Conservation (phyloP, 1,284 basidiomycete species). For the Heterobasidion occidentale region DNA sequence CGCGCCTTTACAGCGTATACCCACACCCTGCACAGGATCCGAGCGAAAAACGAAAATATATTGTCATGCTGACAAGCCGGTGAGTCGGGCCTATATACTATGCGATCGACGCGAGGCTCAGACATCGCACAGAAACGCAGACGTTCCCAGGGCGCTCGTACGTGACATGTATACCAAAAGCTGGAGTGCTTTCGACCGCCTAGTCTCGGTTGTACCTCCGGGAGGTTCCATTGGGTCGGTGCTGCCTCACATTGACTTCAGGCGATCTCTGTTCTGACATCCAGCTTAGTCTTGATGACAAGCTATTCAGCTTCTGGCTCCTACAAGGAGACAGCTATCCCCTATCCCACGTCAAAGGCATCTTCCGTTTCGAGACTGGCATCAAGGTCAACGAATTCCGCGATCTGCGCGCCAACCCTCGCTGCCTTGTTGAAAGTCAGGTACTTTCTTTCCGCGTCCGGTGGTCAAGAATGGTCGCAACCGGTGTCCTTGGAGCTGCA, state of each 20-base stretch:
- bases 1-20: conserved; percentile 59
- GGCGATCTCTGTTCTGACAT: conserved; percentile 2
- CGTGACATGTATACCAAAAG: conserved; percentile 86
- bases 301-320: conserved; percentile 81
- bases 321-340: conserved; percentile 70
- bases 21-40: conserved; percentile 74
- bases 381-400: conserved; percentile 80
- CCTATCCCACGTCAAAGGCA: conserved; percentile 73
- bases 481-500: conserved; percentile 41
- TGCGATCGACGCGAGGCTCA: conserved; percentile 1
- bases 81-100: conserved; percentile 20
- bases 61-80: conserved; percentile 63
- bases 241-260: conserved; percentile 15
- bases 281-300: conserved; percentile 70
- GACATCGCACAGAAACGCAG: conserved; percentile 55
- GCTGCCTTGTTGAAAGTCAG: conserved; percentile 74
- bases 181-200: conserved; percentile 80
- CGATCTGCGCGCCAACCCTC: conserved; percentile 77
- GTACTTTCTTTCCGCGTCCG: conserved; percentile 70
- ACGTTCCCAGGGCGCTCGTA: conserved; percentile 75
- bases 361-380: conserved; percentile 78
- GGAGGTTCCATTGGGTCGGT: conserved; percentile 76
- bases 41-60: conserved; percentile 62
- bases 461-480: conserved; percentile 64
- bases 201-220: conserved; percentile 78